Evolutionary conservation across 1,284 basidiomycete genomes (phyloP).

Genomic region (Ceratobasidium sp.): DNA sequence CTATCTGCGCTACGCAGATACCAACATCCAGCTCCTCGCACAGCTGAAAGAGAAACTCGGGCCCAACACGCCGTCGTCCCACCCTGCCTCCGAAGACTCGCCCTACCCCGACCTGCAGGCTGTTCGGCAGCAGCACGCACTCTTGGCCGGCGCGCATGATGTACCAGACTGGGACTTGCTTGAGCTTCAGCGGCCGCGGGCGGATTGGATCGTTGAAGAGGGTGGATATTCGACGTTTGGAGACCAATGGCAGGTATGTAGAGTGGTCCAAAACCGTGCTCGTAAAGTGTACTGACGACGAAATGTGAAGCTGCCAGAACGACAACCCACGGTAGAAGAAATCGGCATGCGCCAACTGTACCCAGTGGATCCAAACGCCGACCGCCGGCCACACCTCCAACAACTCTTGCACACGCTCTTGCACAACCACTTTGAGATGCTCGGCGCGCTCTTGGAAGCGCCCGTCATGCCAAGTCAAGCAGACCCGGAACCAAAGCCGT

Average conservation of each 20-base stretch:
- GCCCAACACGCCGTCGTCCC: conserved; percentile 32
- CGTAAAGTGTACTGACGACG: not conserved
- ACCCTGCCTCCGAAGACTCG: conserved; percentile 41
- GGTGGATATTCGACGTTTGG: conserved; percentile 53
- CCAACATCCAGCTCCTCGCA: conserved; percentile 50
- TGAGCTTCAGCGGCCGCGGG: conserved; percentile 52
- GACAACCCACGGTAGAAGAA: conserved; percentile 51
- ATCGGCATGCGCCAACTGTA: conserved; percentile 52
- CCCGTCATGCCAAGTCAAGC: conserved; percentile 48
- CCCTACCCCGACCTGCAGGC: conserved; percentile 37
- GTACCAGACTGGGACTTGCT: conserved; percentile 48
- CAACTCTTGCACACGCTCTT: conserved; percentile 52
- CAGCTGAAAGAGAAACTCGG: conserved; percentile 45
- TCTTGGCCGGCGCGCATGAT: conserved; percentile 46
- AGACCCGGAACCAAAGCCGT: conserved; percentile 34
- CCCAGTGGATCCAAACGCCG: conserved; percentile 26
- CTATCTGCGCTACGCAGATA: conserved; percentile 52
- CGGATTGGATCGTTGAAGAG: conserved; percentile 52
- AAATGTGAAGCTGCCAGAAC: conserved; percentile 49
- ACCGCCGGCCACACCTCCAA: conserved; percentile 48
- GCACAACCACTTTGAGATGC: conserved; percentile 52
- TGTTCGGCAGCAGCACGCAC: conserved; percentile 41
- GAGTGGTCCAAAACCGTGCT: not conserved
- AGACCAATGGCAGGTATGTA: conserved; percentile 51
- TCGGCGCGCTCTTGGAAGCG: conserved; percentile 51